Conservation (phyloP, 306 rosid genomes). For the Vachellia collinsii region DNA sequence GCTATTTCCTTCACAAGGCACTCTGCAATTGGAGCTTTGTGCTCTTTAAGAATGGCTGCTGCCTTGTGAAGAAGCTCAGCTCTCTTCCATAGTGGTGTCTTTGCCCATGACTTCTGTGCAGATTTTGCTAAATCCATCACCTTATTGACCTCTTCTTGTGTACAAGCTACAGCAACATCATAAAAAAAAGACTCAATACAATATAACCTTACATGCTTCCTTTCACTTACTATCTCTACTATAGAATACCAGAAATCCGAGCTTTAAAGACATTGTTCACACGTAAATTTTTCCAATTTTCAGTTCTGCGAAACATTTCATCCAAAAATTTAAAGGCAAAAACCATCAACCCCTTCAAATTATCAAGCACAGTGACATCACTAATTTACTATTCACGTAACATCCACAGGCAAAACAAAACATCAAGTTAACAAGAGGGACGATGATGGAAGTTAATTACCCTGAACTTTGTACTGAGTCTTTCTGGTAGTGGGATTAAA, state of each 20-base stretch:
- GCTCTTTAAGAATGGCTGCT: conserved; percentile 89
- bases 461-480: conserved; percentile 96
- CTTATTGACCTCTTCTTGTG: conserved; percentile 93
- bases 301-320: neutral
- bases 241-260: neutral
- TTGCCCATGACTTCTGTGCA: conserved; percentile 94
- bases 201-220: neutral
- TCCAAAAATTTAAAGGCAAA: neutral
- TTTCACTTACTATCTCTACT: neutral
- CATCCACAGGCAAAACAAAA: neutral
- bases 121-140: conserved; percentile 80
- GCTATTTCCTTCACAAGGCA: conserved; percentile 90
- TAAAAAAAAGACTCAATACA: conserved; percentile 10
- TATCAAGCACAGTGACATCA: neutral
- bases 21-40: conserved; percentile 88
- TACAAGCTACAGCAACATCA: conserved; percentile 64
- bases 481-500: conserved; percentile 86
- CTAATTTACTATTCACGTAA: neutral
- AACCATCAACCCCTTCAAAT: no score
- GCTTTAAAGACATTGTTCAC: neutral
- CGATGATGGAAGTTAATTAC: conserved; percentile 36
- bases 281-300: neutral
- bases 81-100: conserved; percentile 97
- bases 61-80: conserved; percentile 98
- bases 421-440: neutral